Base-by-base conservation (phyloP, 2,329 filamentous ascomycete genomes). In the Sporothrix schenckii region DNA sequence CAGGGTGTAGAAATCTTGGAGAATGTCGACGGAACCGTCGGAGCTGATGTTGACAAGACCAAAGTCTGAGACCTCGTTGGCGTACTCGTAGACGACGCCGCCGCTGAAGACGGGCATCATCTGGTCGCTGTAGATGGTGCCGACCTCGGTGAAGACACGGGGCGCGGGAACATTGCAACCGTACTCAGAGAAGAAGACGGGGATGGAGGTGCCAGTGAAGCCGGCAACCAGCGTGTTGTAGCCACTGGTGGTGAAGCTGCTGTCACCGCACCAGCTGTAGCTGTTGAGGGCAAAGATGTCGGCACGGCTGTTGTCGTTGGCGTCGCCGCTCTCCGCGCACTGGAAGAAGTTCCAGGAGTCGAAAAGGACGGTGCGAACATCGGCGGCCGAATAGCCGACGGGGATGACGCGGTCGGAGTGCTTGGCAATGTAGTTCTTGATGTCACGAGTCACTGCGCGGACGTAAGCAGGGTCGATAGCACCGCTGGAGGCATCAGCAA, bases 241-340 rank as follows among this genome's bases (percentile, higher is more conserved):
- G 53, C 83, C 82, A 10, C 85, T 84, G 54, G 81, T 83, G 21
- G 81, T 77, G 78, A 85, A 89, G 70, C 81, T 85, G 68, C 86
- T 87, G 47, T 84, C 80, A 50, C 82, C 84, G 73, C 88, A 89
- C 81, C 88, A 90, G 80, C 87, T 89, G 73, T 89, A 91, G 80
- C 88, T 90, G 81, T 94, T 94, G 70, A 94, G 83, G 50, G 91
- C 91, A 76, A 94, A 93, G 76, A 94, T 83, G 76, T 94, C 92
- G 69, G 86, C 88, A 41, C 87, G 86, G 74, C 89, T 91, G 77
- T 86, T 83, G 77, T 90, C 85, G 68, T 83, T 78, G n/a, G 79
- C 76, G 58, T 87, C 83, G 66, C 81, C 84, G 16, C 85, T 80
- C 50, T 84, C 82, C 58, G 85, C 81, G 81, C 91, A 94, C 78